phyloP scores from a whole-genome alignment of 1,139 yeast genomes.

The Arxiozyma heterogenica region DNA sequence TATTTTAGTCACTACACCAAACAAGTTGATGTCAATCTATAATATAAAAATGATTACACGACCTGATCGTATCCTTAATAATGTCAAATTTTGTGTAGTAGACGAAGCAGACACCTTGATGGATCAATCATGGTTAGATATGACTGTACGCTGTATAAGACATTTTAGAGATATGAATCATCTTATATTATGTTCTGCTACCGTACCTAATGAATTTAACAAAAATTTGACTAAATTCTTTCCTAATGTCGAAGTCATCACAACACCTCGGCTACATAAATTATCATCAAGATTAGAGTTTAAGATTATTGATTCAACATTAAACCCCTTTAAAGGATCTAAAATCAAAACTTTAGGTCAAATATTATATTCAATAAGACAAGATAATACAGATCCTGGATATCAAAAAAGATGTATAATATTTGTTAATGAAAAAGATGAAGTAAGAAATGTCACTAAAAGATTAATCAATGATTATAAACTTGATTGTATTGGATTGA shows the following conservation, averaged over 20 bases:
- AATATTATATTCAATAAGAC: slow-evolving; percentile 73
- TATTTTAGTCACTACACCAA: slow-evolving; percentile 77
- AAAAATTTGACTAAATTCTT: slow-evolving; percentile 51
- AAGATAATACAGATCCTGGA: slow-evolving; percentile 75
- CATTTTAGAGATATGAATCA: slow-evolving; percentile 49
- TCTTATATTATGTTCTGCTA: slow-evolving; percentile 77
- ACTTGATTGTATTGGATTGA: slow-evolving; percentile 54
- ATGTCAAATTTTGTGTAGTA: slow-evolving; percentile 55
- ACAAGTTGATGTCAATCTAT: slow-evolving; percentile 43
- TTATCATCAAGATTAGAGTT: slow-evolving; percentile 69
- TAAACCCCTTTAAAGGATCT: slow-evolving; percentile 73
- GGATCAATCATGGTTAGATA: slow-evolving; percentile 71
- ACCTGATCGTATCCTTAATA: slow-evolving; percentile 41
- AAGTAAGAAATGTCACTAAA: slow-evolving; percentile 47
- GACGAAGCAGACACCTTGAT: slow-evolving; percentile 94
- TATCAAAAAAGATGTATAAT: slow-evolving; percentile 73
- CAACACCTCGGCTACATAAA: slow-evolving; percentile 76
- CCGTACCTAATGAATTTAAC: slow-evolving; percentile 74
- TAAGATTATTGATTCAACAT: slow-evolving; percentile 63
- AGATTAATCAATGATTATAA: slow-evolving; percentile 45
- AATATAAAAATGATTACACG: slow-evolving; percentile 38
- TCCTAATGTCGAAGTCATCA: slow-evolving; percentile 59
- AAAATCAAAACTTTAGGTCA: slow-evolving; percentile 80
- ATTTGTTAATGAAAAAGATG: slow-evolving; percentile 70
- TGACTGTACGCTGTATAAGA: slow-evolving; percentile 51